Base-by-base conservation (phyloP, 495 filamentous ascomycete genomes). In the Chaetomium fimeti region DNA sequence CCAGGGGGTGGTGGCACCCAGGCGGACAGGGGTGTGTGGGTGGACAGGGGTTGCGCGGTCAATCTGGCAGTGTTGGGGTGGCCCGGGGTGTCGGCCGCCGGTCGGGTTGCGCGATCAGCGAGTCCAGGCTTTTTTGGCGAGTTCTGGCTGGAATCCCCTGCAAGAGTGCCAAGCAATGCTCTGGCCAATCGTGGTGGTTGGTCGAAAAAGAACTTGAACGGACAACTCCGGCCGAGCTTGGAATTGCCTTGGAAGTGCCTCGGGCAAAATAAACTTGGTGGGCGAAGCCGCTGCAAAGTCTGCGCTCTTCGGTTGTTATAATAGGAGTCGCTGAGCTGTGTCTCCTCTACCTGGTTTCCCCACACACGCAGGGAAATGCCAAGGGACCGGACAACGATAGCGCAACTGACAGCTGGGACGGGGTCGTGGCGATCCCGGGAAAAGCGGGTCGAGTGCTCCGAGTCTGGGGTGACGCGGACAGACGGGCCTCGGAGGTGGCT, bases 21-120 rank as follows among this genome's bases (percentile, higher is more conserved):
- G 72, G 72, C 61, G 69, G 71, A 70, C 72, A 75, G 69, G 72
- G 72, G 68, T 53, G 60, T 56, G 61, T 61, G 66, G 66, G 68
- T 62, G 64, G 60, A 56, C 25, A 57, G 56, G 42, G 57, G 49
- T 22, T 28, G 61, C 36, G 59, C 60, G 47, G 68, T 20, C 32
- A 47, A 48, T 52, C 65, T 53, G 66, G 66, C 40, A 47, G 48
- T 49, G 60, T 60, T 65, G 62, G 62, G 60, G 66, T 68, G 68
- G 69, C 62, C 73, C 63, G 71, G 60, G 53, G 64, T 69, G 63
- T 67, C 69, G 71, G 73, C 64, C 66, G 64, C 67, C 57, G 54
- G 62, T 49, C 45, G 71, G 68, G 62, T 61, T 57, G 65, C 58
- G 61, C 67, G 68, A 73, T 71, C 68, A 69, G 68, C 69, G 61